Conservation (phyloP, 179 eudicot genomes). For the Gypsophila paniculata region DNA sequence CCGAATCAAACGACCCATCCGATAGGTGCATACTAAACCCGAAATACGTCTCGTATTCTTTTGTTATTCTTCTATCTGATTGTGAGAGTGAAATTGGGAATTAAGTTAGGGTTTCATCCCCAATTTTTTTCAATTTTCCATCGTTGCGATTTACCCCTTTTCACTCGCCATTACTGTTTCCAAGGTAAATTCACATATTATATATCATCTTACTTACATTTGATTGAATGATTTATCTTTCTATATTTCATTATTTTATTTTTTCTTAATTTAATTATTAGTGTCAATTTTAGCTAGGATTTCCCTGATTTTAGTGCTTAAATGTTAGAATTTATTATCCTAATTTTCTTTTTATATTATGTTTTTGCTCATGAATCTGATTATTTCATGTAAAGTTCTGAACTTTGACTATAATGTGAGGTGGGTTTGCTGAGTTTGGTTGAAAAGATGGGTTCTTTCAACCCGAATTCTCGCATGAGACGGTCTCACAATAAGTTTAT, state of each 20-base stretch:
- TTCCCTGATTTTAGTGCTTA: not conserved
- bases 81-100: too few relatives aligned
- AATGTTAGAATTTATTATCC: too few relatives aligned
- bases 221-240: not conserved
- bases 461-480: too few relatives aligned
- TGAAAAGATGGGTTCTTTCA: not conserved
- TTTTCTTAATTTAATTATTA: not conserved
- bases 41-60: too few relatives aligned
- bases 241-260: not conserved
- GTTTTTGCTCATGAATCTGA: not conserved
- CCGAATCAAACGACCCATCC: too few relatives aligned
- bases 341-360: not conserved
- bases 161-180: not conserved
- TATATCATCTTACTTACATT: not conserved
- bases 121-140: not conserved
- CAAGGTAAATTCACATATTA: not conserved
- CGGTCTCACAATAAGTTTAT: too few relatives aligned
- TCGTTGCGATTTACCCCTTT: not conserved
- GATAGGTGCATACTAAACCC: too few relatives aligned
- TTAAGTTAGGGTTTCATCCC: not conserved
- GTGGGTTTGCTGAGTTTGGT: not conserved
- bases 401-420: conserved; percentile 2
- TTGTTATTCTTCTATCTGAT: too few relatives aligned
- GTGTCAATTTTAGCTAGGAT: not conserved
- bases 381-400: not conserved